Evolutionary conservation across 2,329 filamentous ascomycete genomes (phyloP).

Genomic region (Thielaviopsis ethacetica): DNA sequence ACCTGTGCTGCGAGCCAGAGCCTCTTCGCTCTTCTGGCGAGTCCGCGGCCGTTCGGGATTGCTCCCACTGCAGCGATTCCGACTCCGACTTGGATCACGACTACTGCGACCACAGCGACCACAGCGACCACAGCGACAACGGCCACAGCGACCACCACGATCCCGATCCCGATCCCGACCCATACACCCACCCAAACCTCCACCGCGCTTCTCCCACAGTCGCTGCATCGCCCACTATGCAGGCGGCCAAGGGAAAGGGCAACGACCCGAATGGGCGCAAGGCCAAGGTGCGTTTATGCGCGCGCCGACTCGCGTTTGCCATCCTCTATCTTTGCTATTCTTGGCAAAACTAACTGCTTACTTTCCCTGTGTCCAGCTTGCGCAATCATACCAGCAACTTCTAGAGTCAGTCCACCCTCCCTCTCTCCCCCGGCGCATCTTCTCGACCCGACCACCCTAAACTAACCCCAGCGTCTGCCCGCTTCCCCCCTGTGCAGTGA

Average conservation of each 20-base stretch:
- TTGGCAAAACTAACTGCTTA: neutral
- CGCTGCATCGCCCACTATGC: conserved; percentile 22
- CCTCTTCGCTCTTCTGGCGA: neutral
- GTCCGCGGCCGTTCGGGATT: neutral
- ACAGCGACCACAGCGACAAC: neutral
- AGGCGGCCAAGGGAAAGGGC: conserved; percentile 36
- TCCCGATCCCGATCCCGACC: neutral
- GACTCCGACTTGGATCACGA: neutral
- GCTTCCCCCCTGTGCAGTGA: conserved; percentile 49
- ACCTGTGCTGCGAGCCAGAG: neutral
- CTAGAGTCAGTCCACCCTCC: conserved; percentile 52
- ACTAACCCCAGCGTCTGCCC: conserved; percentile 9
- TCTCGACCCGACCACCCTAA: conserved; percentile 7
- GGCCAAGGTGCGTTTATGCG: conserved; percentile 31
- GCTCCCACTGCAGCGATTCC: neutral
- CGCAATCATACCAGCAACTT: conserved; percentile 89
- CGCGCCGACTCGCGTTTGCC: conserved; percentile 14
- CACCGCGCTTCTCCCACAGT: neutral
- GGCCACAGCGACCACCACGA: neutral
- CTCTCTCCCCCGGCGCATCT: neutral
- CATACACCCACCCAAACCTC: neutral
- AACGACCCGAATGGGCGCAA: conserved; percentile 41
- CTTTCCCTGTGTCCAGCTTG: conserved; percentile 46
- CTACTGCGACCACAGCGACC: neutral
- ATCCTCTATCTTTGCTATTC: neutral